Evolutionary conservation across 768 basidiomycete species (phyloP).

Genomic region (Russula foetens): DNA sequence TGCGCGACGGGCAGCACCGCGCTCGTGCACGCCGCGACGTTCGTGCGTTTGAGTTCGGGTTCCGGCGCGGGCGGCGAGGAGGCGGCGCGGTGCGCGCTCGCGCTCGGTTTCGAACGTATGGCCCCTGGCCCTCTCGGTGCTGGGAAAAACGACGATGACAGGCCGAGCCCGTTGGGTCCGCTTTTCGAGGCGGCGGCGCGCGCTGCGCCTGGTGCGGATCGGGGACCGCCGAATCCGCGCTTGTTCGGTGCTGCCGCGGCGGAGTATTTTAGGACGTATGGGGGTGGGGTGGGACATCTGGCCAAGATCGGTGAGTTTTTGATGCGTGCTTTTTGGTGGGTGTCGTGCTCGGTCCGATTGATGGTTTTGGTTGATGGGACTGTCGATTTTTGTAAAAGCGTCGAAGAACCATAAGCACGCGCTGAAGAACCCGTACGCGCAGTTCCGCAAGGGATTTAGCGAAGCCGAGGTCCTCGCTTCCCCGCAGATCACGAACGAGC

Average conservation of each 20-base stretch:
- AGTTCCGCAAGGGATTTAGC: constrained; percentile 74
- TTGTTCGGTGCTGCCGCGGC: constrained; percentile 66
- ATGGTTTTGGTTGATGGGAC: no score
- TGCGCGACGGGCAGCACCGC: constrained; percentile 79
- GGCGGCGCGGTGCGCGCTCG: constrained; percentile 70
- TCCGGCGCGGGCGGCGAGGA: no score
- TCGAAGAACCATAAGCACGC: constrained; percentile 83
- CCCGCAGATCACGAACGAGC: constrained; percentile 59
- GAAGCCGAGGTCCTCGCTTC: constrained; percentile 61
- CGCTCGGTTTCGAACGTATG: constrained; percentile 86
- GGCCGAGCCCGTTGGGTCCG: constrained; percentile 39
- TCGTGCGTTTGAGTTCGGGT: no score
- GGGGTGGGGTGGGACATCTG: constrained; percentile 55
- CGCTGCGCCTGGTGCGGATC: constrained; percentile 50
- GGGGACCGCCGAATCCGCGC: constrained; percentile 61
- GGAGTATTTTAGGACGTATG: constrained; percentile 73
- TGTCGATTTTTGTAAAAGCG: constrained; percentile 33
- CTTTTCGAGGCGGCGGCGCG: constrained; percentile 38
- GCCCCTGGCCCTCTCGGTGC: constrained; percentile 62
- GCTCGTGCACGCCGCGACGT: constrained; percentile 62
- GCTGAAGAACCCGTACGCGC: constrained; percentile 76
- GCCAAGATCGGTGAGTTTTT: constrained; percentile 60
- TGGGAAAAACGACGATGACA: constrained; percentile 32
- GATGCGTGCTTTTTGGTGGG: background rate
- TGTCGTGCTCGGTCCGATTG: background rate